phyloP scores from a whole-genome alignment of 345 rosid genomes.

The Eucalyptus camaldulensis region DNA sequence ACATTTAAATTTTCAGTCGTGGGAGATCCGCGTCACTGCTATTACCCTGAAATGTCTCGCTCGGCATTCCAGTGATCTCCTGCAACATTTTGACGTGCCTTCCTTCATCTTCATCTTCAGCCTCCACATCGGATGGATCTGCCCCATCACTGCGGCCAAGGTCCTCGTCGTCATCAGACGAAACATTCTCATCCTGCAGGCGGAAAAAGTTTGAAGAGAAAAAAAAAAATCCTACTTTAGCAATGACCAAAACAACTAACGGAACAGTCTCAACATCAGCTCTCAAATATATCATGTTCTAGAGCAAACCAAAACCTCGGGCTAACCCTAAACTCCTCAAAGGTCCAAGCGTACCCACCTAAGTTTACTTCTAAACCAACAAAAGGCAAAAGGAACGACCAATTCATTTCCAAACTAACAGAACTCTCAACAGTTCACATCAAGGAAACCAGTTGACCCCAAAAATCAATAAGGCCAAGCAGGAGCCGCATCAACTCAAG shows the following conservation, averaged over 20 bases:
- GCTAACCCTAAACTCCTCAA: background rate
- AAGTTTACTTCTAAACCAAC: background rate
- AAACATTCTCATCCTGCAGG: constrained; percentile 65
- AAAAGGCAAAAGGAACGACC: background rate
- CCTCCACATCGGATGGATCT: constrained; percentile 2
- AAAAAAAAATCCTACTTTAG: background rate
- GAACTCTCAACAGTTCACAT: background rate
- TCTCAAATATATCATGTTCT: background rate
- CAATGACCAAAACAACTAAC: background rate
- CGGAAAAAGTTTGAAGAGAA: background rate
- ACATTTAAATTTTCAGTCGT: background rate
- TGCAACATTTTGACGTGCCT: constrained; percentile 75
- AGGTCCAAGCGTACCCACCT: background rate
- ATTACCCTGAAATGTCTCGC: constrained; percentile 68
- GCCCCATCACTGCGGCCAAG: background rate
- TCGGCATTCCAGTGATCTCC: constrained; percentile 74
- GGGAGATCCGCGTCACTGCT: background rate
- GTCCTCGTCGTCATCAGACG: constrained; percentile 32
- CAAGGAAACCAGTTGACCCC: background rate
- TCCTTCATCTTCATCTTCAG: constrained; percentile 36
- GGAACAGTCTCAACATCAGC: background rate
- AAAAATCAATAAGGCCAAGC: background rate
- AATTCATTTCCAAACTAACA: background rate
- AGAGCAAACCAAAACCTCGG: background rate
- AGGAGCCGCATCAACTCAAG: background rate